Base-by-base conservation (phyloP, 306 rosid species). In the Quercus ilex region DNA sequence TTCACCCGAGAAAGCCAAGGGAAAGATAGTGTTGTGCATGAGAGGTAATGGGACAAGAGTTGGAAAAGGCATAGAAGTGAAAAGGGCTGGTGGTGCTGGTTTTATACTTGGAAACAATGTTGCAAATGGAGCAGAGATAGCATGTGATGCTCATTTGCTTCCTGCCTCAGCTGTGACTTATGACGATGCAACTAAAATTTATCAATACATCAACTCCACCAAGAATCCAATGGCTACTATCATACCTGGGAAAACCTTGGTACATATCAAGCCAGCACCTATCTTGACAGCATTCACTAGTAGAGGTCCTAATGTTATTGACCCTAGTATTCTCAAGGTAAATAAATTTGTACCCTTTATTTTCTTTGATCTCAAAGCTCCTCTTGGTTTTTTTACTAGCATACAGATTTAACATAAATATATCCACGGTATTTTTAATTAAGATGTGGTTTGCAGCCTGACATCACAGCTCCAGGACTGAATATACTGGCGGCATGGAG, bases 401-500 rank as follows among this genome's bases (percentile, higher is more conserved):
- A 62, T 11, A 25, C 38, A 14, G 14, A 13, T 62, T 26, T 23
- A 26, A 28, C n/a, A 13, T 5, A 62, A 13, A 33, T 26, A 62
- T 25, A 62, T 62, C 9, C 68, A 60, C 6, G 25, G 5, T 69
- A 25, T 60, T 57, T 67, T 15, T 51, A 63, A 71, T 25, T 73
- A 56, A 41, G 72, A 67, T 77, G 73, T 71, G 5, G 58, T 7
- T 69, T 70, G 84, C 97, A 94, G 99, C 99, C 98, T 13, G 99
- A 95, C 71, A 90, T 95, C 58, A 90, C 97, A 79, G 99, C 98
- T 5, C 99, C 99, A 3, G 99, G 99, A 23, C 79, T 95, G 55
- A 88, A 95, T 68, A 93, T 95, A 84, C 71, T 95, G 83, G 99
- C 99, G 17, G 99, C 99, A 64, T 95, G 99, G 99, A 89, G 87